phyloP scores from a whole-genome alignment of 2,329 filamentous ascomycete species.

The Neoscytalidium dimidiatum region DNA sequence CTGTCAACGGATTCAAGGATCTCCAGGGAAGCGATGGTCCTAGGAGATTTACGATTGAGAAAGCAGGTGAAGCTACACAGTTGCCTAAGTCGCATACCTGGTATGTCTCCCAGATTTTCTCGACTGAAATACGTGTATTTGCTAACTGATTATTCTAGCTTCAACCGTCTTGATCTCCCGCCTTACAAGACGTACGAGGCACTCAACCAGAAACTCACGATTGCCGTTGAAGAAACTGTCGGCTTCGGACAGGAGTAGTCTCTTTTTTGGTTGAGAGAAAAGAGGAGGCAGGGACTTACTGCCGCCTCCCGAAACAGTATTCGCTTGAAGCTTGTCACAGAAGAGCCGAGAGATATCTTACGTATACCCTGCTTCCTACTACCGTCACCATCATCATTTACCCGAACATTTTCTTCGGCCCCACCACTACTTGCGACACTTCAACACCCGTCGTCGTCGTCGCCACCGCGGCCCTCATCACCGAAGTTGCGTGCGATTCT shows the following conservation, averaged over 20 bases:
- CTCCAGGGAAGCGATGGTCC: slow-evolving; percentile 95
- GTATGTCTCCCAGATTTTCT: slow-evolving; percentile 57
- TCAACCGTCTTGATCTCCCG: slow-evolving; percentile 94
- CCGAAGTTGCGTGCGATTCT: too few species aligned
- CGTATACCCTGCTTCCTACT: slow-evolving; percentile 7
- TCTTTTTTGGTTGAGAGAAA: too few species aligned
- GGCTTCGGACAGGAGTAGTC: slow-evolving; percentile 94
- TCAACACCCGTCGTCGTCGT: not conserved
- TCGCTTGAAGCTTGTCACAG: not conserved
- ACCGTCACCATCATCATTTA: too few species aligned
- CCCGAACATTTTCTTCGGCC: not conserved
- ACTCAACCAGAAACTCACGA: slow-evolving; percentile 86
- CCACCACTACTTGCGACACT: too few species aligned
- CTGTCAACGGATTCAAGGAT: slow-evolving; percentile 99
- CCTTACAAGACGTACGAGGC: slow-evolving; percentile 87
- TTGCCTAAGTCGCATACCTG: slow-evolving; percentile 97
- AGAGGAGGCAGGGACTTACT: too few species aligned
- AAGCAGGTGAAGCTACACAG: slow-evolving; percentile 87
- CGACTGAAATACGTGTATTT: slow-evolving; percentile 10
- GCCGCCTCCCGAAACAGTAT: not conserved
- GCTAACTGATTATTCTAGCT: slow-evolving; percentile 55
- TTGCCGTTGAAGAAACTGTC: slow-evolving; percentile 97
- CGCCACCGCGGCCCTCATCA: not conserved
- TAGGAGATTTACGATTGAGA: slow-evolving; percentile 95
- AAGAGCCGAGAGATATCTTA: not conserved